Conservation (phyloP, 73 alveolate genomes). For the Diophrys appendiculata region DNA sequence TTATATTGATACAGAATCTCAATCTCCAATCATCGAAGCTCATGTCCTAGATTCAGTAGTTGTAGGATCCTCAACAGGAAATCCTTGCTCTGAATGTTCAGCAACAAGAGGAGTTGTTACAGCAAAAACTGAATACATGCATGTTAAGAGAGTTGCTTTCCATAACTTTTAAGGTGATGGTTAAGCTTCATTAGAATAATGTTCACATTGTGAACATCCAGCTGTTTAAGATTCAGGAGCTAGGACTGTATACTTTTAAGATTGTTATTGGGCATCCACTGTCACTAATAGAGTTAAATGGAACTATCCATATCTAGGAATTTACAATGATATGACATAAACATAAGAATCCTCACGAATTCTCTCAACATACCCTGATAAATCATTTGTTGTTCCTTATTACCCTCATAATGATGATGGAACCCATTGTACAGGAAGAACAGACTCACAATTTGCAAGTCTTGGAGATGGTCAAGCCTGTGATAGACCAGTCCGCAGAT, state of each 20-base stretch:
- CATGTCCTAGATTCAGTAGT: too few species aligned
- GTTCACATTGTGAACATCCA: constrained; percentile 33
- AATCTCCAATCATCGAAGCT: too few species aligned
- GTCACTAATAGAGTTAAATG: neutral
- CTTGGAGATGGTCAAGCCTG: too few species aligned
- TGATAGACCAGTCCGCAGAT: constrained; percentile 8
- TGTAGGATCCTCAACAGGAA: too few species aligned
- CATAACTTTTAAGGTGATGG: constrained; percentile 35
- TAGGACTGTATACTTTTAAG: constrained; percentile 5
- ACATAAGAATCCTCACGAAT: too few species aligned
- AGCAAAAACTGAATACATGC: constrained; percentile 72
- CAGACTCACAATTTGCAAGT: too few species aligned
- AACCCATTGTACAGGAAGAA: neutral
- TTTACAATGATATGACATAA: neutral
- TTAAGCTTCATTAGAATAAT: constrained; percentile 37
- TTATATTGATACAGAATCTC: too few species aligned
- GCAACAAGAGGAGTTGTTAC: constrained; percentile 59
- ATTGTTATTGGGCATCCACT: neutral
- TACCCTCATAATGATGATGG: neutral
- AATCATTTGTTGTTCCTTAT: neutral
- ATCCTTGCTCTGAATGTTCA: neutral
- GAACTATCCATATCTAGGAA: neutral
- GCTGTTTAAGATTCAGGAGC: constrained; percentile 23
- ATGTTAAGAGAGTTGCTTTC: constrained; percentile 49
- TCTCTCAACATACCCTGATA: neutral